Base-by-base conservation (phyloP, 2,329 filamentous ascomycete species). In the Penicillium frequentans region DNA sequence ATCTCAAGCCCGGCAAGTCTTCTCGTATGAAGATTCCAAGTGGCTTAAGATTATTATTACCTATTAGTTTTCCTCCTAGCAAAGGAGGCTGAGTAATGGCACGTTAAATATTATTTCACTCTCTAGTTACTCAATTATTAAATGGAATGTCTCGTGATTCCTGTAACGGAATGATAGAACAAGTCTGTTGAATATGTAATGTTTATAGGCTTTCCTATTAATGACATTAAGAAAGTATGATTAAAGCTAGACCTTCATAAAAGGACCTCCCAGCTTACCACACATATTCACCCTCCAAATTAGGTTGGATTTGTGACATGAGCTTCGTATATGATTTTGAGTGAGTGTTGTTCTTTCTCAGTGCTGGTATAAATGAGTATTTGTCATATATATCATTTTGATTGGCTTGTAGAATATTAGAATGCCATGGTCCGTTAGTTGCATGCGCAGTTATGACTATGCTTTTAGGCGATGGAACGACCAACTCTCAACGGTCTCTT, bases 401-500 rank as follows among this genome's bases (percentile, higher is more conserved):
- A 13, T 10, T 39, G 16, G 4, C n/a, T 19, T 19, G 11, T 39
- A 19, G 3, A 19, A 19, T 3, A 11, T 39, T 19, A 1, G n/a
- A 39, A 39, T 39, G n/a, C 8, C n/a, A 39, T 19, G n/a, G 19
- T 16, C n/a, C 19, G 37, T 10, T 13, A 16, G 2, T n/a, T 52
- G 23, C 52, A 58, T 54, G 23, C 52, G 52, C 46, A 10, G 16
- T 35, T 19, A 3, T 8, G 3, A 42, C 10, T 14, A 27, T 55
- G 35, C 29, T 29, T 23, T 35, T 43, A 37, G 42, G 47, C 50
- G 46, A 27, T 54, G 31, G 26, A 54, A 44, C 19, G 27, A 5
- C 9, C 35, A 57, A 37, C 43, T 2, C 21, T 35, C 27, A 55
- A 58, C 26, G 33, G 52, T 27, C 23, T 58, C 43, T 16, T 49